These are phyloP conservation scores for Beta corolliflora DNA, from an alignment of 179 eudicot genomes.

Conservation along the genomic window DNA sequence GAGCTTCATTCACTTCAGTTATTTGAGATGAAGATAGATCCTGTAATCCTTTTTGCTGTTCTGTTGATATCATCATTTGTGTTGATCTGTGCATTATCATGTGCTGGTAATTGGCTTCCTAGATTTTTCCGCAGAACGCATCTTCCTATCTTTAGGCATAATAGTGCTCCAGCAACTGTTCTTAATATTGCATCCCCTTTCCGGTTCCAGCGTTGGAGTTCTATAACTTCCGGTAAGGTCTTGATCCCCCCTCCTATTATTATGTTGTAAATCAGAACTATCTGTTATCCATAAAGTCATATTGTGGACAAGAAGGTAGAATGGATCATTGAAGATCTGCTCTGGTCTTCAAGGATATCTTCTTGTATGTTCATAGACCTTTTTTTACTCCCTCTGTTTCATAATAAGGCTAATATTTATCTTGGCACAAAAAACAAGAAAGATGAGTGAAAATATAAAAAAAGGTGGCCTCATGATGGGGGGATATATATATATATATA, in stretches of 20 bases:
- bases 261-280: not conserved
- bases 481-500: too few species aligned
- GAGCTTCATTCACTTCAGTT: slow-evolving; percentile 52
- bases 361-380: not conserved
- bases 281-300: not conserved
- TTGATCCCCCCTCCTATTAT: not conserved
- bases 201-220: slow-evolving; percentile 73
- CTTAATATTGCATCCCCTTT: slow-evolving; percentile 68
- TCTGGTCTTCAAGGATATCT: not conserved
- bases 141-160: slow-evolving; percentile 73
- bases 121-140: slow-evolving; percentile 56
- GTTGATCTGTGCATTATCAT: slow-evolving; percentile 59
- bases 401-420: too few species aligned
- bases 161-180: slow-evolving; percentile 55
- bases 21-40: slow-evolving; percentile 68
- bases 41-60: slow-evolving; percentile 55
- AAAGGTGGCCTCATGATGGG: too few species aligned
- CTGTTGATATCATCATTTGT: slow-evolving; percentile 55
- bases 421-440: too few species aligned
- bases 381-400: too few species aligned
- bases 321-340: not conserved
- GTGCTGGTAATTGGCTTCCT: slow-evolving; percentile 56
- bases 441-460: too few species aligned
- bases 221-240: slow-evolving; percentile 64
- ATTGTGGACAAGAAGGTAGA: not conserved